Base-by-base conservation (phyloP, 1,139 yeast species). In the Hyphopichia fennica region DNA sequence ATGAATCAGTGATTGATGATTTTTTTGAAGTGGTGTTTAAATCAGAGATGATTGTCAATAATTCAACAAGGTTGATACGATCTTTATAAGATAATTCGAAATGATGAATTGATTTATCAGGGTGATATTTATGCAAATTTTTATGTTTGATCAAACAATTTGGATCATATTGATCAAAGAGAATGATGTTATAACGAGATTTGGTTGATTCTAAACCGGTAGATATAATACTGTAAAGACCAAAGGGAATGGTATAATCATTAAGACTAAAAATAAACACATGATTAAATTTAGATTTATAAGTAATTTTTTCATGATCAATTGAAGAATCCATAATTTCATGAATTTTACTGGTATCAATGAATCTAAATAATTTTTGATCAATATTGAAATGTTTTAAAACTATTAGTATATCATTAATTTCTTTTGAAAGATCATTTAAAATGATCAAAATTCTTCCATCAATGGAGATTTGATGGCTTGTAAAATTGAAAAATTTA, bases 351-450 rank as follows among this genome's bases (percentile, higher is more conserved):
- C 41, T 43, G 9, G 43, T 29, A 46, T 69, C 75, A 13, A 71
- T 41, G 23, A 72, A 54, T 2, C 60, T 50, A 13, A 70, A 52
- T n/a, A 49, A 48, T 11, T 49, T 49, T 35, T 62, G 65, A 32
- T 60, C 54, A n/a, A 70, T 50, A 2, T 53, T 47, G 35, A 69
- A 58, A 39, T 67, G 59, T 40, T 61, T 62, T 20, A 69, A 43
- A 7, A 69, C 66, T 23, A 71, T 54, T 13, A 69, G 54, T 9
- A 70, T 54, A 45, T 72, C 77, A 50, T 71, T 71, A 18, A 67
- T 50, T 43, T 71, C 74, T 35, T 54, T 58, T 4, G 44, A 41
- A 11, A 54, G 41, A 43, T 68, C 66, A 43, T 62, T 59, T 18
- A 71, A 52, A 3, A 70, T 46, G 6, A 71, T 49, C 38, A 70